A percentile compares a stretch with the other conserved stretches of the same genome.
Conservation (phyloP, 768 basidiomycete species). For the Cubamyces sp. region DNA sequence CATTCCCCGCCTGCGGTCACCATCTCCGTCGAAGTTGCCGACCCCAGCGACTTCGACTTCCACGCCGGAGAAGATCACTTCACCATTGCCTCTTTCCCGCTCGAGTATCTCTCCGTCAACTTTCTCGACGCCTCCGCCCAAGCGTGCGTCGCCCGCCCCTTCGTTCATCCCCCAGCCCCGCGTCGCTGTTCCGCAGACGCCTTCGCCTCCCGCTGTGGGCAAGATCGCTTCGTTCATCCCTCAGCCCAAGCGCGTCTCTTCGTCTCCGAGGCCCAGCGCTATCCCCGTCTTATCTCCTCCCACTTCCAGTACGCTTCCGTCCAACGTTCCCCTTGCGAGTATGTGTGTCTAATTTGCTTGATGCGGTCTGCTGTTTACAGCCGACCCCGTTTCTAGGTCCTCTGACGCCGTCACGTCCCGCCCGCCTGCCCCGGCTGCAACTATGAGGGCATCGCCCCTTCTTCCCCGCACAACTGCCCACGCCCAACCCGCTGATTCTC, state of each 20-base stretch:
- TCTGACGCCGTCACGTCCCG: conserved; percentile 17
- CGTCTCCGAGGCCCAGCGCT: conserved; percentile 15
- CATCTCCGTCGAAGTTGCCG: conserved; percentile 36
- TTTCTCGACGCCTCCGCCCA: conserved; percentile 56
- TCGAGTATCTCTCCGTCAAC: conserved; percentile 32
- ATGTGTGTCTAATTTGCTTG: conserved; percentile 29
- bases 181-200: conserved; percentile 40
- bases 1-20: conserved; percentile 50
- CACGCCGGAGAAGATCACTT: conserved; percentile 39
- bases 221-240: conserved; percentile 35
- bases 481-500: conserved; percentile 11
- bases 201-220: conserved; percentile 49
- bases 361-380: conserved; percentile 24
- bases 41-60: conserved; percentile 23
- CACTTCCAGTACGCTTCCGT: conserved; percentile 28
- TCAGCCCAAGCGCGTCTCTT: conserved; percentile 34
- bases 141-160: conserved; percentile 49
- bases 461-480: conserved; percentile 32
- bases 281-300: conserved; percentile 29
- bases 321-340: conserved; percentile 29
- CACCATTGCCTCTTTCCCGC: conserved; percentile 33
- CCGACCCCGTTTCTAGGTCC: conserved; percentile 22
- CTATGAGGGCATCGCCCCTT: conserved; percentile 44
- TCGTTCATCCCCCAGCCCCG: conserved; percentile 69
- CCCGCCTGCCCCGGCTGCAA: conserved; percentile 30